Conservation (phyloP, 2,329 filamentous ascomycete genomes). For the Rhexocercosporidium sp. region DNA sequence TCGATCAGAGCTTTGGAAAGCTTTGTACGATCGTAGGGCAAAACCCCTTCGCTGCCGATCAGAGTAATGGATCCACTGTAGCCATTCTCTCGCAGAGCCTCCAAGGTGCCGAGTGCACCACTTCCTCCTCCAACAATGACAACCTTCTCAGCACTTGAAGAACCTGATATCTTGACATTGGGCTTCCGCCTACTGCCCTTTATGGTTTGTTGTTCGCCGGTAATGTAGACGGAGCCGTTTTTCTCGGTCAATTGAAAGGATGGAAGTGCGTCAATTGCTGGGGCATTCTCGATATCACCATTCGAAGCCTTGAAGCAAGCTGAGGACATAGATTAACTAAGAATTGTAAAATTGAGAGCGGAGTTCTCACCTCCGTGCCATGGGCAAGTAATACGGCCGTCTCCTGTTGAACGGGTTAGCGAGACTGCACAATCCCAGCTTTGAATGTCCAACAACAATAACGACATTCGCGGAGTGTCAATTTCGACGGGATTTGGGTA, state of each 20-base stretch:
- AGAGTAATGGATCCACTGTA: constrained; percentile 82
- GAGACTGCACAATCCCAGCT: neutral
- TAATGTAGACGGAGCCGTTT: constrained; percentile 83
- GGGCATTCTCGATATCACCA: constrained; percentile 94
- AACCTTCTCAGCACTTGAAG: constrained; percentile 64
- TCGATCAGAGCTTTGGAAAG: constrained; percentile 91
- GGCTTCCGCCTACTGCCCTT: constrained; percentile 77
- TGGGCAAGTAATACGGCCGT: constrained; percentile 87
- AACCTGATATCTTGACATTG: constrained; percentile 71
- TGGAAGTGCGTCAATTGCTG: constrained; percentile 83
- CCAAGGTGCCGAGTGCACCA: constrained; percentile 79
- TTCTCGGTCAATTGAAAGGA: constrained; percentile 83
- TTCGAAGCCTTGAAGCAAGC: constrained; percentile 91
- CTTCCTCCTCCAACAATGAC: constrained; percentile 90
- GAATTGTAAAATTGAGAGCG: constrained; percentile 8
- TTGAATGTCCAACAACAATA: neutral
- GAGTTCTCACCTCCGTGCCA: constrained; percentile 83
- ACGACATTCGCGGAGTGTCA: neutral
- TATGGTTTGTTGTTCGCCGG: constrained; percentile 77
- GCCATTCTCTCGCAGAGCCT: constrained; percentile 81
- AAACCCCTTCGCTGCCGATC: constrained; percentile 82
- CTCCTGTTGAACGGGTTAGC: constrained; percentile 43
- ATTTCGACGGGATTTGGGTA: constrained; percentile 61
- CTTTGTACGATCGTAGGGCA: constrained; percentile 92
- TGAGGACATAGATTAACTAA: constrained; percentile 43